phyloP scores from a whole-genome alignment of 2,329 filamentous ascomycete genomes.

The Apiospora koreana region DNA sequence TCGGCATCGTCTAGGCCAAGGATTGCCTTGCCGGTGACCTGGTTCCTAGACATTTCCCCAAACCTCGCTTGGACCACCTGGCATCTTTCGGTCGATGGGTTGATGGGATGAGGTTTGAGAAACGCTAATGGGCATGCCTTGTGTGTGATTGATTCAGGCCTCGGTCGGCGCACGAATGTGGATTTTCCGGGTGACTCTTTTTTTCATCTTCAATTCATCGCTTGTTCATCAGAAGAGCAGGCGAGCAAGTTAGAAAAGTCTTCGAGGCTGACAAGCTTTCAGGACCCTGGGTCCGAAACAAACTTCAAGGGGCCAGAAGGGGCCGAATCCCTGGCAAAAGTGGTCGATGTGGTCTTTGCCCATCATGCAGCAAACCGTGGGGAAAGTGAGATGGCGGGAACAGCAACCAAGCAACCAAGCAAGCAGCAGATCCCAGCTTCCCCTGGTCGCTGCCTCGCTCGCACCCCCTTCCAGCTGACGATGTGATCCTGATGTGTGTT shows the following conservation, averaged over 20 bases:
- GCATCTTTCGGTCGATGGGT: background rate
- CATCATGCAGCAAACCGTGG: conserved; percentile 8
- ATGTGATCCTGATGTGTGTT: background rate
- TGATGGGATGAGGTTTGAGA: background rate
- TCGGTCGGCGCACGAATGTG: conserved; percentile 1
- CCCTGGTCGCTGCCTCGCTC: background rate
- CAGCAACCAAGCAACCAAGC: background rate
- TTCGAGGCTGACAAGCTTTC: conserved; percentile 14
- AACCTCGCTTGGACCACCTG: conserved; percentile 1
- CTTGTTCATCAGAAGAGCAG: background rate
- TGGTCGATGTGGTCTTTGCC: background rate
- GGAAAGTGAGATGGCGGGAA: background rate
- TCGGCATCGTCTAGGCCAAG: background rate
- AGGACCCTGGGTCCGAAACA: conserved; percentile 22
- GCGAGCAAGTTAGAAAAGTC: background rate
- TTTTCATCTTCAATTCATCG: background rate
- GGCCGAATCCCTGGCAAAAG: conserved; percentile 6
- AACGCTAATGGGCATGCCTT: background rate
- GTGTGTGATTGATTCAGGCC: conserved; percentile 4
- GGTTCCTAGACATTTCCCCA: background rate
- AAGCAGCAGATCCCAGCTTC: background rate
- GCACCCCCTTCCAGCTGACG: background rate
- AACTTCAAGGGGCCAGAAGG: conserved; percentile 15
- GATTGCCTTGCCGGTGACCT: background rate
- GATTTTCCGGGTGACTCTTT: background rate